Conservation (phyloP, 2,329 filamentous ascomycete species). For the Beauveria caledonica region DNA sequence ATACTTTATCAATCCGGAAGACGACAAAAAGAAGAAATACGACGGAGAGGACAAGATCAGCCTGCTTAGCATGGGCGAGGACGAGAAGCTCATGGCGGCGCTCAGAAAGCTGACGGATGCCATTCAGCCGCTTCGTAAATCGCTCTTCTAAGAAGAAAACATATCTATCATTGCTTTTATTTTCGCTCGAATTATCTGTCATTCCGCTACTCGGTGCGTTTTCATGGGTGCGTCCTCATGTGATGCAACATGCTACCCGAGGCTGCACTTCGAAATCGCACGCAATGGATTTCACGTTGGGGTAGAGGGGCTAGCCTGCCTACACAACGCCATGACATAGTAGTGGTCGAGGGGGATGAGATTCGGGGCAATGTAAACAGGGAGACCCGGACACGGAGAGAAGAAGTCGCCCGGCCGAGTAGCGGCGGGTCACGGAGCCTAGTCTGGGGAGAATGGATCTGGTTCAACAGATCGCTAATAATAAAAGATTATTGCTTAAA, state of each 20-base stretch:
- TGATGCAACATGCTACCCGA: not conserved
- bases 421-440: not conserved
- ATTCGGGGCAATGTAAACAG: not conserved
- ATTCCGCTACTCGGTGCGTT: not conserved
- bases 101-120: slow-evolving; percentile 7
- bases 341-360: not conserved
- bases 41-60: not conserved
- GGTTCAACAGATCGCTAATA: not conserved
- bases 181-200: not conserved
- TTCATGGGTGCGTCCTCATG: not conserved
- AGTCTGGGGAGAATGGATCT: not conserved
- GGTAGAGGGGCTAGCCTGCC: not conserved
- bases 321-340: not conserved
- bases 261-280: not conserved
- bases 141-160: not conserved
- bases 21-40: slow-evolving; percentile 4
- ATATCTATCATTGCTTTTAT: too few relatives aligned
- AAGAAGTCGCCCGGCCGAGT: slow-evolving; percentile 3
- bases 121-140: not conserved
- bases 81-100: slow-evolving; percentile 2
- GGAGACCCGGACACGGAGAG: not conserved
- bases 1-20: slow-evolving; percentile 28
- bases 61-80: not conserved
- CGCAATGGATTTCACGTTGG: not conserved
- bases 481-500: too few relatives aligned